Evolutionary conservation across 352 stramenopile genomes (phyloP).

Genomic region (Pilasporangium apinafurcum): DNA sequence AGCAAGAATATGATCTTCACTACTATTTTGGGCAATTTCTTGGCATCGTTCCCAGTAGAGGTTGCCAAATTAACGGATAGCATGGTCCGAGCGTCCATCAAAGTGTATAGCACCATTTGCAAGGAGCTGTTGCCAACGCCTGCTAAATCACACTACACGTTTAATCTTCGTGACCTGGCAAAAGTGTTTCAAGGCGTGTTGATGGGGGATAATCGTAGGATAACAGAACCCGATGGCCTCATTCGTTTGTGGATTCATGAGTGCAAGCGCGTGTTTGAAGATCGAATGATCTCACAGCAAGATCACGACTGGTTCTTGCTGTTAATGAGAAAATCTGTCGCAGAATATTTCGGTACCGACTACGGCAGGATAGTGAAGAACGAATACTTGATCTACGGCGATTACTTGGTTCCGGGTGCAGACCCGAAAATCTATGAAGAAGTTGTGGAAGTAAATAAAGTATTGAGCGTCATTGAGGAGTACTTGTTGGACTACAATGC

Average conservation of each 20-base stretch:
- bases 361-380: constrained; percentile 76
- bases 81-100: constrained; percentile 83
- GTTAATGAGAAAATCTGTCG: constrained; percentile 59
- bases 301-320: constrained; percentile 90
- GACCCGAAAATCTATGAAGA: constrained; percentile 88
- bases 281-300: constrained; percentile 88
- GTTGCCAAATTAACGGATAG: constrained; percentile 51
- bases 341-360: constrained; percentile 73
- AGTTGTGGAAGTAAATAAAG: constrained; percentile 77
- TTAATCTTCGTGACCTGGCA: constrained; percentile 92
- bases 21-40: constrained; percentile 89
- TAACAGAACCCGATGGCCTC: constrained; percentile 53
- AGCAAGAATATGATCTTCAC: constrained; percentile 91
- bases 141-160: constrained; percentile 94
- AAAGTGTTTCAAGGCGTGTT: constrained; percentile 92
- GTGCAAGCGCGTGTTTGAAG: constrained; percentile 91
- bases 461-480: constrained; percentile 84
- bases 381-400: constrained; percentile 69
- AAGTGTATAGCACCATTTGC: constrained; percentile 90
- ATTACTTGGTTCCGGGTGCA: constrained; percentile 74
- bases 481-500: constrained; percentile 89
- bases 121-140: constrained; percentile 89
- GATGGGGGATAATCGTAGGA: constrained; percentile 75
- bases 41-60: constrained; percentile 38
- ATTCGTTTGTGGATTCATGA: constrained; percentile 92